Evolutionary conservation across 2,329 filamentous ascomycete genomes (phyloP), one percentile per base, ranked within the genome.

Genomic region (Scopulariopsis brevicaulis): DNA sequence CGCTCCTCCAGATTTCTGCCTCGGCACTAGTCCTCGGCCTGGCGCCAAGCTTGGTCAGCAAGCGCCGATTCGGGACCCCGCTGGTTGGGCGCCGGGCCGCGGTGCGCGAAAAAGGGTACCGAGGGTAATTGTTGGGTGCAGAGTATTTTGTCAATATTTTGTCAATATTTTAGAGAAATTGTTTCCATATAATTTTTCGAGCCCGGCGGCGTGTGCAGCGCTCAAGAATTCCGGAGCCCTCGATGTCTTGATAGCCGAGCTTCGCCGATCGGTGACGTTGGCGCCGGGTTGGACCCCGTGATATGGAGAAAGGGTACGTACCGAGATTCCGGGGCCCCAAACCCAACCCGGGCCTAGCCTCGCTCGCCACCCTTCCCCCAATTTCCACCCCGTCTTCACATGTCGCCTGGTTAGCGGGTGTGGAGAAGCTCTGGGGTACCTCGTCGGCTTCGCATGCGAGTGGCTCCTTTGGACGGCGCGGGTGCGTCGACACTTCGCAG

Each of bases 11-110:
- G 46, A 50, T 50, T 46, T 58, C 50, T 58, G 56, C 56, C 56
- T 58, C 56, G 56, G 56, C 52, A 58, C 28, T 58, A 46, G 53
- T 54, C 52, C 40, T 54, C 56, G 56, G 56, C 50, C 50, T 40
- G 20, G 46, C n/a, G 8, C n/a, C 43, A 10, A 11, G 46, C 20
- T 50, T 50, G 46, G 46, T 50, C 46, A 50, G 46, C 46, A 46
- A 18, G 40, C 15, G 40, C 40, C 15, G 40, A 32, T 32, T 46
- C 15, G 15, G n/a, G n/a, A n/a, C n/a, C 40, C 40, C 6, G 40
- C 40, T 2, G 15, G 18, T 6, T n/a, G 15, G 15, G 18, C 40
- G 18, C 15, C 15, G 10, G 40, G 15, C 15, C 40, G n/a, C 15
- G 10, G n/a, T n/a, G 40, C 40, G 15, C 15, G 40, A 46, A 46